Evolutionary conservation across 225 moss, liverwort and hornwort genomes (phyloP), one percentile per base, ranked within the genome.

Genomic region (Rhytidiadelphus loreus): DNA sequence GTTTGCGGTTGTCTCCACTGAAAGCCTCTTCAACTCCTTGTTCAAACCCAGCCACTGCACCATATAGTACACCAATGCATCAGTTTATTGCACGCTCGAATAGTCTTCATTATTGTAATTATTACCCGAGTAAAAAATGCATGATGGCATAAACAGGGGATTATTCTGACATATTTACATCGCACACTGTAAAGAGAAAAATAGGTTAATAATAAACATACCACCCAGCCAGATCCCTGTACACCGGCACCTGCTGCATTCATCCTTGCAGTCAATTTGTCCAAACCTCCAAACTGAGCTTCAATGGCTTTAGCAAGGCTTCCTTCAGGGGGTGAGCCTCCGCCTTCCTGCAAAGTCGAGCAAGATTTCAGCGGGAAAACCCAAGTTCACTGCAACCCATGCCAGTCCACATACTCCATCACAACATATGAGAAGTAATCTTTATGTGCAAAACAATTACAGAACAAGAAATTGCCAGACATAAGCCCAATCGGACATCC

Each of bases 211-310:
- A 58, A 65, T 41, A 63, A 39, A 86, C 96, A 73, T 93, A 98
- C 98, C 98, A 98, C 98, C 98, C 98, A 98, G 90, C 98, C 98
- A 60, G 98, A 98, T 78, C 98, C 98, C 88, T 98, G 98, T 57
- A 98, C 87, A 80, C 91, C 98, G 84, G 93, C 94, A 85, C 98
- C 98, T 44, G 86, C 94, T 80, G 96, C 86, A 83, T 79, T 93
- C 56, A 98, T 96, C 87, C 83, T 94, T 39, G 94, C 92, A 84
- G 88, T 93, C 91, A 98, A 87, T 85, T 93, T 93, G 70, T 96
- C 95, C 86, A 97, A 88, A 52, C 95, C 94, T 79, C 97, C 96
- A 85, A 96, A 96, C 90, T 97, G 94, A 75, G 89, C 56, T 62
- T 98, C 98, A 82, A 98, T 97, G 55, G 96, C 96, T 80, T 95